Base-by-base conservation (phyloP, 768 basidiomycete species). In the Leccinellum rugosiceps region DNA sequence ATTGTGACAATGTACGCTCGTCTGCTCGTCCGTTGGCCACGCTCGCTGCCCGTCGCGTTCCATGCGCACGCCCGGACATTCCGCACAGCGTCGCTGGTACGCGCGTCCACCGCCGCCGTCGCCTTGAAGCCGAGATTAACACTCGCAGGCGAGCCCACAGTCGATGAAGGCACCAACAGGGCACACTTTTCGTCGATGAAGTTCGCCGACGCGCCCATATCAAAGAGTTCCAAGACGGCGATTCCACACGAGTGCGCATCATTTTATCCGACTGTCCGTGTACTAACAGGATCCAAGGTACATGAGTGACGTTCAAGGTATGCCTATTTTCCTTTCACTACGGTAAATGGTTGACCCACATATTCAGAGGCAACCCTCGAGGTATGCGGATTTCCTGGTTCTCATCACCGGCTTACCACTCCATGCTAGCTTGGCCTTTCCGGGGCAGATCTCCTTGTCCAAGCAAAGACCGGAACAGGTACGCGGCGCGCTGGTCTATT, bases 401-500 rank as follows among this genome's bases (percentile, higher is more conserved):
- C 13, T 38, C 34, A 15, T 43, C 13, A 17, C 35, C 55, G 26
- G n/a, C 56, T 64, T 2, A 65, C 52, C 28, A 19, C 25, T 48
- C 21, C 17, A 25, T 45, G 3, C 19, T 55, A 79, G 77, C 65
- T 60, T 47, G 79, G 74, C 7, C 70, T 80, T n/a, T 63, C 63
- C 9, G 80, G 79, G 3, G 65, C 65, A 52, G 79, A 81, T 63
- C 72, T 81, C 4, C 70, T 82, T 17, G 80, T 80, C 0, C 80
- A 82, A 54, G 80, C 81, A 31, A 81, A 80, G 60, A 86, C 83
- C 2, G 84, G 84, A 30, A 87, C 86, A 13, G 86, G 85, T 70
- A 75, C 75, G 73, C 50, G n/a, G 32, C 25, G 13, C 50, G 15
- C 26, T 13, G 6, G n/a, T 26, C 11, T 14, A 9, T 35, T 48